Evolutionary conservation across 2,329 filamentous ascomycete genomes (phyloP), one percentile per base, ranked within the genome.

Genomic region (Claviceps digitariae): DNA sequence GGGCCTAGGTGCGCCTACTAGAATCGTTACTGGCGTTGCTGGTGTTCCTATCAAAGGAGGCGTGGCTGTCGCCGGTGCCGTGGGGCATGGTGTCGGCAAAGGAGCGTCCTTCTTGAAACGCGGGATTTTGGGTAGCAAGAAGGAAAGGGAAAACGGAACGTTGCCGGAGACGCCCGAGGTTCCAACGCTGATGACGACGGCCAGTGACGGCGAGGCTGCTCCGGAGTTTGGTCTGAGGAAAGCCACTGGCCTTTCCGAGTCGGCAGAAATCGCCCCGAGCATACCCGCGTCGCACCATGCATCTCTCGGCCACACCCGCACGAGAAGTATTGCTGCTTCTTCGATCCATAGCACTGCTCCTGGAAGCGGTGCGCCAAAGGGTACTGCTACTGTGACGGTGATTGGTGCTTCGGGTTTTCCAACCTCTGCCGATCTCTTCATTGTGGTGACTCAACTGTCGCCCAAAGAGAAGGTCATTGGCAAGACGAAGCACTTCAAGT

Each of bases 21-120:
- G 90, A 69, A 90, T 98, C 55, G 87, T 97, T 55, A 86, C 83
- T 13, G 82, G 82, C 57, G 82, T 86, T 51, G 83, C 81, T 29
- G 91, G 91, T 40, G 93, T 85, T 20, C 94, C 93, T n/a, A 84
- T 98, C 69, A 97, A 97, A 72, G 90, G 90, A 38, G 87, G 87
- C 31, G 86, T 83, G 54, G 84, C 86, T 40, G 90, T 89, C 40
- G 85, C 79, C 15, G 82, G 80, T 2, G 77, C 72, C 21, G 81
- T 88, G 2, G 85, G 85, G 23, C 86, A 88, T 55, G 84, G 86
- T 40, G 89, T 97, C 36, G 83, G 88, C 58, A 94, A 87, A 67
- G 91, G 90, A 47, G 93, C 90, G 6, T 90, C 87, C 0, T 96
- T 97, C 75, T 75, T 98, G 58, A 86, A 87, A 59, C 86, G 88